Percentiles rank a stretch among this genome's conserved stretches.
phyloP scores from a whole-genome alignment of 2,329 filamentous ascomycete genomes.

The Monosporascus sp. region DNA sequence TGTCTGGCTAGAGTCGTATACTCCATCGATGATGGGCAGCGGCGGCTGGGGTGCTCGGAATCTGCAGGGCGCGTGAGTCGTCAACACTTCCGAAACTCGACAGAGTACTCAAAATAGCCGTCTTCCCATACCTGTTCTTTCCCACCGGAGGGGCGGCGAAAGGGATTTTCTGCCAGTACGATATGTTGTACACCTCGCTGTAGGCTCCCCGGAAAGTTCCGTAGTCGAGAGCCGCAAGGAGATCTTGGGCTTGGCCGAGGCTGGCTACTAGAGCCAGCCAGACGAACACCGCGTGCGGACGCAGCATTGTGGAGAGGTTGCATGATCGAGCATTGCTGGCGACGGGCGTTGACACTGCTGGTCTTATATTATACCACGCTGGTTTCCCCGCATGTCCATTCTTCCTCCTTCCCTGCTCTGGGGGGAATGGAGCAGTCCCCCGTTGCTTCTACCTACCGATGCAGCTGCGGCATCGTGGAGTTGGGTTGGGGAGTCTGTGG shows the following conservation, averaged over 20 bases:
- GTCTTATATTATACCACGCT: background rate
- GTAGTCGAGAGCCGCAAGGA: conserved; percentile 40
- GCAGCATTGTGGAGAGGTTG: background rate
- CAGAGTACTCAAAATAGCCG: too few relatives aligned
- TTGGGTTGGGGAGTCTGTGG: background rate
- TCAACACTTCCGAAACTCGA: background rate
- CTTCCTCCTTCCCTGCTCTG: background rate
- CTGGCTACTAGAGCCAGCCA: conserved; percentile 2
- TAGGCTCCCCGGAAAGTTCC: conserved; percentile 50
- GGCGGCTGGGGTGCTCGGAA: conserved; percentile 59
- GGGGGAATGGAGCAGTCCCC: background rate
- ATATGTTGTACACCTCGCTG: conserved; percentile 48
- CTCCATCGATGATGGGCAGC: conserved; percentile 37
- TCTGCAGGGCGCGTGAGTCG: conserved; percentile 22
- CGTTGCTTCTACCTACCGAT: background rate
- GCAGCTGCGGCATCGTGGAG: background rate
- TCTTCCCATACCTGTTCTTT: conserved; percentile 32
- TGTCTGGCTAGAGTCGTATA: conserved; percentile 49
- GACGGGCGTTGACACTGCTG: background rate
- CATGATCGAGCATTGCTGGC: background rate
- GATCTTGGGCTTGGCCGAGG: conserved; percentile 13
- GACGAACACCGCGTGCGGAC: background rate
- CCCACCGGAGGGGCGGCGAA: conserved; percentile 55
- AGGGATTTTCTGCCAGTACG: conserved; percentile 56
- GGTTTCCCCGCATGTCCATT: background rate